phyloP scores from a whole-genome alignment of 345 rosid species.

The Citrus unshiu region DNA sequence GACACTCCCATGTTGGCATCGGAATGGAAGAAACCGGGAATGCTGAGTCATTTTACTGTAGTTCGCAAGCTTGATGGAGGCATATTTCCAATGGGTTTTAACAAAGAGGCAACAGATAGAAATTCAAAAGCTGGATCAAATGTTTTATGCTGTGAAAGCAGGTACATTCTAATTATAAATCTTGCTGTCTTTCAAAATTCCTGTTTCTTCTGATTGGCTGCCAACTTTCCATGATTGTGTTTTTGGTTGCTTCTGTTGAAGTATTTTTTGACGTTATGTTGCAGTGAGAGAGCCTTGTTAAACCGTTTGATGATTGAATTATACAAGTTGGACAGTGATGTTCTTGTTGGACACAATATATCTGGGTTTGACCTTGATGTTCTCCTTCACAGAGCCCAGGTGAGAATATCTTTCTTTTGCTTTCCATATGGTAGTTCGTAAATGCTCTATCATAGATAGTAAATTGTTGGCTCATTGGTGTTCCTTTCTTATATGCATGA shows the following conservation, averaged over 20 bases:
- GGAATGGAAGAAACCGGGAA: slow-evolving; percentile 80
- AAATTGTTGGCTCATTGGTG: background rate
- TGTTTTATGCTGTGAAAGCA: slow-evolving; percentile 75
- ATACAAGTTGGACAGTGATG: slow-evolving; percentile 85
- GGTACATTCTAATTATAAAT: slow-evolving; percentile 38
- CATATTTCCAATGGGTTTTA: slow-evolving; percentile 92
- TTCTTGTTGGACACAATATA: slow-evolving; percentile 95
- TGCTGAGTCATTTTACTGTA: slow-evolving; percentile 82
- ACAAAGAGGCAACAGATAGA: slow-evolving; percentile 77
- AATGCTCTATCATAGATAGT: too few relatives aligned
- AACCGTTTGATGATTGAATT: slow-evolving; percentile 86
- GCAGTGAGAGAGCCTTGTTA: slow-evolving; percentile 93
- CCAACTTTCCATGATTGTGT: background rate
- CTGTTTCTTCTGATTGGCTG: slow-evolving; percentile 8
- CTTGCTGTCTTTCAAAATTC: slow-evolving; percentile 4
- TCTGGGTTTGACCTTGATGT: slow-evolving; percentile 98
- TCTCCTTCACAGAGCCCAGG: slow-evolving; percentile 94
- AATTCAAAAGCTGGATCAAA: slow-evolving; percentile 73
- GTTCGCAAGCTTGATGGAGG: slow-evolving; percentile 93
- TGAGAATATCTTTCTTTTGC: slow-evolving; percentile 23
- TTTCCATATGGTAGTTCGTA: background rate
- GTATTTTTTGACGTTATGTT: slow-evolving; percentile 19
- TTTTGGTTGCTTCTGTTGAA: slow-evolving; percentile 2
- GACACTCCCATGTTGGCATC: slow-evolving; percentile 87
- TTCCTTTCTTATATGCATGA: slow-evolving; percentile 7